These are phyloP conservation scores for Triticum aestivum DNA, from an alignment of 176 grass and related monocot genomes.

Conservation along the genomic window IWGSC_CS_RefSeq_v2.1 NC_057806.1:672691085-672691584, in stretches of 20 bases:
- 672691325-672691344: not conserved
- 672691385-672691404: conserved; percentile 58
- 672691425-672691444: conserved; percentile 59
- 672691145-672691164: conserved; percentile 83
- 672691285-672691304: not conserved
- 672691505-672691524: conserved; percentile 73
- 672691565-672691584: conserved; percentile 71
- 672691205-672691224: not conserved
- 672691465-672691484: conserved; percentile 68
- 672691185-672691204: not conserved
- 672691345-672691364: not conserved
- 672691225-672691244: not conserved
- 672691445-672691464: conserved; percentile 74
- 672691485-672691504: conserved; percentile 59
- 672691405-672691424: conserved; percentile 75
- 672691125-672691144: conserved; percentile 72
- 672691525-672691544: conserved; percentile 87
- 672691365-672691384: not conserved
- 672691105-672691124: conserved; percentile 69
- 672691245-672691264: not conserved
- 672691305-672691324: not conserved
- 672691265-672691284: not conserved
- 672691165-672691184: conserved; percentile 54
- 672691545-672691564: conserved; percentile 88
- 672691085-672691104: conserved; percentile 68